These are phyloP conservation scores for Myxozyma kluyveri DNA, from an alignment of 805 yeast genomes.

Conservation along the genomic window DNA sequence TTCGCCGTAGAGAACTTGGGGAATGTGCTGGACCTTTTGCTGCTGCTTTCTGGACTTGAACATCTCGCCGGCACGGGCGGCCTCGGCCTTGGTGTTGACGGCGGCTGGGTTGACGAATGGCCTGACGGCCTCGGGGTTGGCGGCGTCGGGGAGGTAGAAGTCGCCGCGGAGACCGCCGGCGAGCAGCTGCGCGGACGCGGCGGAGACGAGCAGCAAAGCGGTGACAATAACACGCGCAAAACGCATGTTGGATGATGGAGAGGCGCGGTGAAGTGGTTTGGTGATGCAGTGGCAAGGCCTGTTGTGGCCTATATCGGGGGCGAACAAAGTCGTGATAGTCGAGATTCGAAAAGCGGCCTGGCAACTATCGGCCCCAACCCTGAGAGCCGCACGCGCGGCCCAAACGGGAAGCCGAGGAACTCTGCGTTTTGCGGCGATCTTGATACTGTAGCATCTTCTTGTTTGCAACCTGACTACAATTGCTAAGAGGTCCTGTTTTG, in stretches of 20 bases:
- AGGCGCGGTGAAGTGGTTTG: not conserved
- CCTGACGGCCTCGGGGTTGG: conserved; percentile 17
- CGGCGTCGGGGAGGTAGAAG: conserved; percentile 16
- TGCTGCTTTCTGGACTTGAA: conserved; percentile 2
- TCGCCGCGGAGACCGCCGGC: conserved; percentile 14
- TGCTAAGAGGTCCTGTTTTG: too few species aligned
- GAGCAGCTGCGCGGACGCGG: conserved; percentile 23
- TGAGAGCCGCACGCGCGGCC: too few species aligned
- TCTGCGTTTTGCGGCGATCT: too few species aligned
- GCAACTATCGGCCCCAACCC: too few species aligned
- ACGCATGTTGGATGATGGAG: conserved; percentile 6
- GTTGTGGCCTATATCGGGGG: too few species aligned
- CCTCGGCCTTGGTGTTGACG: conserved; percentile 3
- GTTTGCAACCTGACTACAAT: too few species aligned
- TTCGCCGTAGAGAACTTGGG: conserved; percentile 27
- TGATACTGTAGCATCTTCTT: too few species aligned
- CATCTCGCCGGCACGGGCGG: conserved; percentile 6
- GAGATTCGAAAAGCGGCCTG: too few species aligned
- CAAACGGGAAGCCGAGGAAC: too few species aligned
- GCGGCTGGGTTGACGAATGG: conserved; percentile 14
- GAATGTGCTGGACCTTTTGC: conserved; percentile 8
- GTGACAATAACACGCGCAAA: not conserved
- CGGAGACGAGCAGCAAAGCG: not conserved
- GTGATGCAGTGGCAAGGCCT: too few species aligned
- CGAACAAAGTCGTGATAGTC: too few species aligned